A percentile compares a stretch with the other conserved stretches of the same genome.
These are phyloP conservation scores for Geosmithia flava DNA, from an alignment of 2,329 filamentous ascomycete genomes.

Conservation along the genomic window DNA sequence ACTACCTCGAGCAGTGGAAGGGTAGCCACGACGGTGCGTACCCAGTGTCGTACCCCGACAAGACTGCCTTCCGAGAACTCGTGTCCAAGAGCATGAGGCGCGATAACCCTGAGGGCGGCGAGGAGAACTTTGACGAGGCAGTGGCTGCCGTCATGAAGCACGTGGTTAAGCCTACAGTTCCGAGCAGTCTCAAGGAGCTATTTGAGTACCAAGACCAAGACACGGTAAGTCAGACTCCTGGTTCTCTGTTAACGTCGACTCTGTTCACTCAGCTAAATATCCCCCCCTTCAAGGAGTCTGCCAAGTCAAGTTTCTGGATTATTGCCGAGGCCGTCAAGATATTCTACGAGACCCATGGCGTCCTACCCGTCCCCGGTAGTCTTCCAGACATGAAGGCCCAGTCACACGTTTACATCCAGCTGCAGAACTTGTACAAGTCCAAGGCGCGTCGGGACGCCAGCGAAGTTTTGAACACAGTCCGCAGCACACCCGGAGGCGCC, in stretches of 20 bases:
- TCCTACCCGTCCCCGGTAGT: conserved; percentile 73
- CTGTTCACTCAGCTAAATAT: too few species aligned
- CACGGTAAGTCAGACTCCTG: conserved; percentile 29
- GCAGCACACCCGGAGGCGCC: conserved; percentile 32
- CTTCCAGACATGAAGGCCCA: conserved; percentile 97
- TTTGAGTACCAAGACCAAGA: conserved; percentile 51
- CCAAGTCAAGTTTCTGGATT: conserved; percentile 65
- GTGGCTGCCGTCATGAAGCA: conserved; percentile 77
- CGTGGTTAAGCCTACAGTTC: conserved; percentile 56
- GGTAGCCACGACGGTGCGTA: conserved; percentile 50
- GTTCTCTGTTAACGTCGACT: conserved; percentile 6
- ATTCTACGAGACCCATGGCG: conserved; percentile 62
- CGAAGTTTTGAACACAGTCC: conserved; percentile 59
- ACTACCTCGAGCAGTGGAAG: conserved; percentile 78
- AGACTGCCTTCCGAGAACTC: conserved; percentile 65
- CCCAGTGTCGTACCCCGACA: conserved; percentile 72
- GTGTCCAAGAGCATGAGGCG: conserved; percentile 57
- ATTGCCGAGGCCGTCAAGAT: conserved; percentile 67
- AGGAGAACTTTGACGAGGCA: conserved; percentile 96
- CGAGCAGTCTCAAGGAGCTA: conserved; percentile 60
- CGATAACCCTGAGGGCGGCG: conserved; percentile 69
- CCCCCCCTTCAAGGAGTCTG: conserved; percentile 22
- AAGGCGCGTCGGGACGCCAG: conserved; percentile 71
- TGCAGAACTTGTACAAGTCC: conserved; percentile 86
- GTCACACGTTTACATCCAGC: conserved; percentile 74